phyloP scores from a whole-genome alignment of 371 early-diverging fungal genomes.

The Dentiscutata heterogama region DNA sequence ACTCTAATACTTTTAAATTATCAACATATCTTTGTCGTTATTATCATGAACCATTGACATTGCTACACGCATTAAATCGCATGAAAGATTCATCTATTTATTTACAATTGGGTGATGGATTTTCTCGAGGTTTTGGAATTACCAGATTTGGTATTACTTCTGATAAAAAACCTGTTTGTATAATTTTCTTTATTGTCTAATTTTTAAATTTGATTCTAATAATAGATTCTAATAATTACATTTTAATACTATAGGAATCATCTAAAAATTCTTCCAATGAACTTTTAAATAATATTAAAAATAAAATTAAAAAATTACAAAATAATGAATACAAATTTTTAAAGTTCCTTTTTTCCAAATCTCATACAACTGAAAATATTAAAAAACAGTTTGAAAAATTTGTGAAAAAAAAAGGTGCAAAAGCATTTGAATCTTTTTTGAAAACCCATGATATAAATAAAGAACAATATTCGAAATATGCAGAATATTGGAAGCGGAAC shows the following conservation, averaged over 20 bases:
- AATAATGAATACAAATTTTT: neutral
- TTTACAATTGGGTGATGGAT: slow-evolving; percentile 42
- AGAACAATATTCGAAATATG: neutral
- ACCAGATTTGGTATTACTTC: slow-evolving; percentile 57
- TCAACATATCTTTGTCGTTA: slow-evolving; percentile 66
- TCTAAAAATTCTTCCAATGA: neutral
- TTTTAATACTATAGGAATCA: neutral
- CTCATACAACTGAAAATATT: neutral
- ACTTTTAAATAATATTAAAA: neutral
- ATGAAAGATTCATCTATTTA: slow-evolving; percentile 62
- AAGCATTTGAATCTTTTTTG: neutral
- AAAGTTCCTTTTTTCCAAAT: neutral
- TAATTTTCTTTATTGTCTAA: neutral
- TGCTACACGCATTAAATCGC: slow-evolving; percentile 74
- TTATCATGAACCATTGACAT: slow-evolving; percentile 72
- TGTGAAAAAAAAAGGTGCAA: neutral
- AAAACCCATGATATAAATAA: neutral
- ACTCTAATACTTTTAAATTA: slow-evolving; percentile 61
- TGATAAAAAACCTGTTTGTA: slow-evolving; percentile 35
- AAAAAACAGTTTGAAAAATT: neutral
- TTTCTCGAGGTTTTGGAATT: slow-evolving; percentile 51
- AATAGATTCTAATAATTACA: neutral
- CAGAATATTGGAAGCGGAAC: neutral
- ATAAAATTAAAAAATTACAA: neutral
- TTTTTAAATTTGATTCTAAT: too few relatives aligned